Evolutionary conservation across 2,329 filamentous ascomycete species (phyloP).

Genomic region (Hymenoscyphus salicellus): DNA sequence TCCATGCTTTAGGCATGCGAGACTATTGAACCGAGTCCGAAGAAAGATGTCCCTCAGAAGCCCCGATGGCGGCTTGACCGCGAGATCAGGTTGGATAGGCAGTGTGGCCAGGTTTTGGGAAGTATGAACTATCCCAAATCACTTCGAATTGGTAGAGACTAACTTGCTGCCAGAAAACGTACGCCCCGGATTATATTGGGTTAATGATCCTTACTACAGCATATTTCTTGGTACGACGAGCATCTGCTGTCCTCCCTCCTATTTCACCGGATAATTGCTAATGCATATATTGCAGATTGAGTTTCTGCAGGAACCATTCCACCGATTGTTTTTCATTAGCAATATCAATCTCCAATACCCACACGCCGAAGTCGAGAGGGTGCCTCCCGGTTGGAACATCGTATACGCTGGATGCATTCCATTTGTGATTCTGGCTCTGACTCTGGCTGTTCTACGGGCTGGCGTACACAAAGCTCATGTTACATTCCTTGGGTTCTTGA

Average conservation of each 20-base stretch:
- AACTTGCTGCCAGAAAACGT: constrained; percentile 61
- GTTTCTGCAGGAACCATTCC: constrained; percentile 76
- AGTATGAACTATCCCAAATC: constrained; percentile 14
- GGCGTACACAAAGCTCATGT: constrained; percentile 79
- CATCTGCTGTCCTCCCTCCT: background rate
- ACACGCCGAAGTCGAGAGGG: constrained; percentile 78
- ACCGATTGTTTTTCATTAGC: constrained; percentile 89
- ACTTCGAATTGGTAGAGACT: background rate
- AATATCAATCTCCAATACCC: constrained; percentile 83
- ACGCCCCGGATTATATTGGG: constrained; percentile 85
- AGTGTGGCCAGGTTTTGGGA: constrained; percentile 37
- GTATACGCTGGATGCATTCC: constrained; percentile 75
- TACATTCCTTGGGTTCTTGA: constrained; percentile 75
- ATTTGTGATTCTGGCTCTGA: constrained; percentile 61
- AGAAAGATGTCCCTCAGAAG: constrained; percentile 26
- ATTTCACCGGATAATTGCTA: background rate
- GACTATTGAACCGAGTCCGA: constrained; percentile 5
- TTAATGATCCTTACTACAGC: constrained; percentile 65
- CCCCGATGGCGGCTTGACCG: constrained; percentile 24
- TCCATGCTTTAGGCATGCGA: constrained; percentile 16
- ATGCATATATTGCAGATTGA: constrained; percentile 50
- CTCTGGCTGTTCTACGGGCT: constrained; percentile 61
- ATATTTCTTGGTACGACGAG: constrained; percentile 59
- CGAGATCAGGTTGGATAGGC: constrained; percentile 31
- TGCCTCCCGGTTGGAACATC: constrained; percentile 62